Base-by-base conservation (phyloP, 495 filamentous ascomycete species). In the Aspergillus incahuasiensis region DNA sequence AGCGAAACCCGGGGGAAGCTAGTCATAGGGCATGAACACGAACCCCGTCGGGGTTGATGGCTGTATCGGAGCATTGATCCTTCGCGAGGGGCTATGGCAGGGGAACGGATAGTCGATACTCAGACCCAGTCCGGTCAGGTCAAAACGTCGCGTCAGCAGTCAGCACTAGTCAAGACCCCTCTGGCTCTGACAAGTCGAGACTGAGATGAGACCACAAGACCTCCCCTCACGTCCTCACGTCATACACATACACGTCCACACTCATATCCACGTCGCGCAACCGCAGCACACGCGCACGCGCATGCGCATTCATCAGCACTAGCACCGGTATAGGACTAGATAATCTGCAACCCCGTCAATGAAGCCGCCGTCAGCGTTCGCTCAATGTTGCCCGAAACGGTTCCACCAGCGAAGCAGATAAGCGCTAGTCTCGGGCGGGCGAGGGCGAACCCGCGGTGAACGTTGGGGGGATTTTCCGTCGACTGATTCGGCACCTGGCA, bases 371-470 rank as follows among this genome's bases (percentile, higher is more conserved):
- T 15, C 32, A 35, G 32, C 32, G 47, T 43, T 52, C 49, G 49
- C 35, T 52, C 39, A 13, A 30, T 43, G 38, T 52, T 52, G 35
- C 49, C 49, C 30, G 39, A 55, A 42, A 44, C 38, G 39, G 54
- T 50, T 39, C 43, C 46, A 44, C 24, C 38, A 50, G 35, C 32
- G 8, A 39, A n/a, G 40, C 45, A 41, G 15, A 46, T 56, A 56
- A 56, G 54, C 54, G 25, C 54, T 56, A 56, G 54, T 50, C 22
- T 50, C 24, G 24, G 25, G 24, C 28, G 22, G 35, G 34, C 48
- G 21, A 30, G 19, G 43, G 7, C 43, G 9, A 32, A 45, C 28
- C 28, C 28, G 9, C 28, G 28, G 5, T 30, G 5, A 30, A 30
- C 28, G 28, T 5, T 9, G 28, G 9, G 5, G 28, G 28, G 28